Percentiles rank a stretch among this genome's conserved stretches.
These are phyloP conservation scores for Cryptococcus sp. DNA, from an alignment of 1,284 basidiomycete genomes.

Conservation along the genomic window DNA sequence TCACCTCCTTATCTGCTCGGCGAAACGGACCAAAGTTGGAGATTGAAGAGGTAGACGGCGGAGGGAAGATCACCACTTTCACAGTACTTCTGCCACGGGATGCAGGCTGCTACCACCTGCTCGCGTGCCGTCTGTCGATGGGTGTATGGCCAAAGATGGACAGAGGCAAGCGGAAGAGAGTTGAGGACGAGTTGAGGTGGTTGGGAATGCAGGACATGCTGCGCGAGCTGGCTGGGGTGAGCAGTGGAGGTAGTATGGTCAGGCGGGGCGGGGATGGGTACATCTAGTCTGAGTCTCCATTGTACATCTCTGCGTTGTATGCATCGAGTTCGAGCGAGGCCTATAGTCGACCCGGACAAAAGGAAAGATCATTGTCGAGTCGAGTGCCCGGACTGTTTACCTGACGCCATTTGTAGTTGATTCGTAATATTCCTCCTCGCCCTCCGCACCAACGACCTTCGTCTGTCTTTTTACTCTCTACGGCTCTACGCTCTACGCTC, in stretches of 20 bases:
- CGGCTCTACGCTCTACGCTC: background rate
- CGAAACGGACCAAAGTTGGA: background rate
- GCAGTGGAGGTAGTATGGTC: no score
- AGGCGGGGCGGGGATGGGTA: constrained; percentile 3
- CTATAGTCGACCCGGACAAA: no score
- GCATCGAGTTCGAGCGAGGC: no score
- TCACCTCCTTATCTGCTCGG: background rate
- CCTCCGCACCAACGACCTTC: background rate
- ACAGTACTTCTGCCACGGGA: constrained; percentile 2
- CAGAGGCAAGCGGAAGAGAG: background rate
- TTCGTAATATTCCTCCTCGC: background rate
- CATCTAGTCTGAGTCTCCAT: constrained; percentile 4
- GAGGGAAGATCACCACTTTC: constrained; percentile 2
- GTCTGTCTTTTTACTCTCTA: background rate
- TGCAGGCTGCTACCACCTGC: constrained; percentile 1
- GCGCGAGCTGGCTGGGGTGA: constrained; percentile 1
- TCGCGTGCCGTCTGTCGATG: background rate
- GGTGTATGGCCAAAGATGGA: constrained; percentile 1
- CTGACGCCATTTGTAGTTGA: background rate
- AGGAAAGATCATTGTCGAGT: no score
- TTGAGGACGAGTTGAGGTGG: constrained; percentile 5
- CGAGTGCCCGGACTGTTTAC: no score
- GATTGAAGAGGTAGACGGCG: constrained; percentile 1
- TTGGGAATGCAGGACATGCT: constrained; percentile 1
- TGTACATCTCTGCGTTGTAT: no score